Evolutionary conservation across 306 rosid genomes (phyloP).

Genomic region (Inga leiocalycina): DNA sequence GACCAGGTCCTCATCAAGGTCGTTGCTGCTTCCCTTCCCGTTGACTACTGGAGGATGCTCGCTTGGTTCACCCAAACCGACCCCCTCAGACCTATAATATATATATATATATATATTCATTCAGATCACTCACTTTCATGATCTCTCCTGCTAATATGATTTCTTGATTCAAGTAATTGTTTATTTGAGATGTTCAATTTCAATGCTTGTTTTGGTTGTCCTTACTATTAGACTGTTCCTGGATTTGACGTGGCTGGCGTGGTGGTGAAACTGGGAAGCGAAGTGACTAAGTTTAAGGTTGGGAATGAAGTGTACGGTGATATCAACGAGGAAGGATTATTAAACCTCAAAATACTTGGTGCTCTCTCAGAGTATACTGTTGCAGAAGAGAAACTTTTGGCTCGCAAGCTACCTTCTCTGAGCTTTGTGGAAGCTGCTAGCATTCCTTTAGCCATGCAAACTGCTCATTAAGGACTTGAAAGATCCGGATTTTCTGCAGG

Average conservation of each 20-base stretch:
- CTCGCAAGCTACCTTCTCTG: slow-evolving; percentile 66
- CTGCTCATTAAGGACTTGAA: slow-evolving; percentile 74
- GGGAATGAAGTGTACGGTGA: slow-evolving; percentile 81
- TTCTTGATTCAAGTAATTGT: background rate
- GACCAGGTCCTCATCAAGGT: slow-evolving; percentile 59
- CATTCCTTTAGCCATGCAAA: slow-evolving; percentile 66
- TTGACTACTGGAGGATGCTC: slow-evolving; percentile 52
- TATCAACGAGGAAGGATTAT: slow-evolving; percentile 43
- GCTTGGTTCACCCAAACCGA: slow-evolving; percentile 2
- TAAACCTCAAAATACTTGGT: slow-evolving; percentile 41
- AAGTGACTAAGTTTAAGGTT: slow-evolving; percentile 63
- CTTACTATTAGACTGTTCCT: slow-evolving; percentile 46
- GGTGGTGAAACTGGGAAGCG: slow-evolving; percentile 62
- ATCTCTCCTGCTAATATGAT: background rate
- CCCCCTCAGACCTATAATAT: background rate
- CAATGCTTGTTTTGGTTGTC: background rate
- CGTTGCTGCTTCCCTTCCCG: slow-evolving; percentile 54
- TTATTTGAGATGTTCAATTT: background rate
- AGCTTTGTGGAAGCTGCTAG: slow-evolving; percentile 81
- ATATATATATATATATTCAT: background rate
- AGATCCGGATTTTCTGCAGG: slow-evolving; percentile 47
- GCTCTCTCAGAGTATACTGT: slow-evolving; percentile 76
- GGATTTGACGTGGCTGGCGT: slow-evolving; percentile 78
- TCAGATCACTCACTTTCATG: background rate
- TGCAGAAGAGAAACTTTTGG: slow-evolving; percentile 58